Percentiles rank a stretch among this genome's conserved stretches.
phyloP scores from a whole-genome alignment of 2,329 filamentous ascomycete genomes.

The Drechslerella coelobrocha region DNA sequence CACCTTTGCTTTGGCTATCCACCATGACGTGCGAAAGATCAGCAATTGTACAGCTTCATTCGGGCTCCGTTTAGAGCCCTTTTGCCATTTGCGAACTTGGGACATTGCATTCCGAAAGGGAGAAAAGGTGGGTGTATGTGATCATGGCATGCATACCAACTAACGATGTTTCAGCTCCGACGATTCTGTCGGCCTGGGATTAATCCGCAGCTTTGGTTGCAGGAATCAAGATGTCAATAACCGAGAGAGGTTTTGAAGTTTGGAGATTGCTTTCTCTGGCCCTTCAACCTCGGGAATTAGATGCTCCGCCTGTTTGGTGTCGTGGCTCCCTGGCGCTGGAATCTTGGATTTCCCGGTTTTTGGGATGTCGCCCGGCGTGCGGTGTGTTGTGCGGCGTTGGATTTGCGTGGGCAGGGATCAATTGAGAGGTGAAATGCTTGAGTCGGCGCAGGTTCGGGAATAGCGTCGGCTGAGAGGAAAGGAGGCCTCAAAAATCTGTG shows the following conservation, averaged over 20 bases:
- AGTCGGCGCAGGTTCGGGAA: background rate
- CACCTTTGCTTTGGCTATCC: background rate
- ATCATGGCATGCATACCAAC: constrained; percentile 36
- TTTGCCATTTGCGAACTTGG: constrained; percentile 9
- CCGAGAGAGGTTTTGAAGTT: too few species aligned
- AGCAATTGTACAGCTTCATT: constrained; percentile 35
- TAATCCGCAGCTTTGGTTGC: background rate
- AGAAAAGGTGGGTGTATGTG: constrained; percentile 12
- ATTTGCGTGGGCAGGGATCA: constrained; percentile 48
- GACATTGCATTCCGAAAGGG: constrained; percentile 28
- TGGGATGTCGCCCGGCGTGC: constrained; percentile 2
- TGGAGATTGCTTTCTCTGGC: too few species aligned
- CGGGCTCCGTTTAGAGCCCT: constrained; percentile 4
- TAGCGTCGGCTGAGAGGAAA: constrained; percentile 1
- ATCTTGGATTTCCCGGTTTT: constrained; percentile 2
- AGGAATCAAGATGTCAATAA: too few species aligned
- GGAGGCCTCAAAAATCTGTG: constrained; percentile 3
- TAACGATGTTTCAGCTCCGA: constrained; percentile 11
- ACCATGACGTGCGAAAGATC: constrained; percentile 34
- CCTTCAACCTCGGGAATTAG: too few species aligned
- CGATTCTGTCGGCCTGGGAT: background rate
- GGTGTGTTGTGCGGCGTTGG: constrained; percentile 46
- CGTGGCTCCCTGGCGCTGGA: background rate
- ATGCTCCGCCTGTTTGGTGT: too few species aligned
- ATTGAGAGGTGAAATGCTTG: constrained; percentile 11